phyloP scores from a whole-genome alignment of 352 stramenopile species.

The Phytopythium delawarense region DNA sequence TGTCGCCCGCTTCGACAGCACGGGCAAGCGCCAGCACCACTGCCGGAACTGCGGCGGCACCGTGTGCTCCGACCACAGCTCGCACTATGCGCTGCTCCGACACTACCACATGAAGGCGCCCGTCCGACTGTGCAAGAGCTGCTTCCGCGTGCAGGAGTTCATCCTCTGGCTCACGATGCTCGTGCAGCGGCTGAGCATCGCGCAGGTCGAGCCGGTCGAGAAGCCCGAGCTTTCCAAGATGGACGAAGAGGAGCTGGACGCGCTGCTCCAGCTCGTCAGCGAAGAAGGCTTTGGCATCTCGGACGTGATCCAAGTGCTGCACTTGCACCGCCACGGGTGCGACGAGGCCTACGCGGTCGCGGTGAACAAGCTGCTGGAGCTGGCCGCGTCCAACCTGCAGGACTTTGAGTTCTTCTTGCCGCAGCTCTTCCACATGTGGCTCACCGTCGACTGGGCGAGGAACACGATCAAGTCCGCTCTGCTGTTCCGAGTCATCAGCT shows the following conservation, averaged over 20 bases:
- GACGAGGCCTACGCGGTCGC: slow-evolving; percentile 70
- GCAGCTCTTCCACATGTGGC: slow-evolving; percentile 82
- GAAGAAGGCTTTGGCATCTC: slow-evolving; percentile 64
- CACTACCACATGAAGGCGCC: slow-evolving; percentile 62
- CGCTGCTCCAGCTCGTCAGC: slow-evolving; percentile 38
- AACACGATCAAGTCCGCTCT: slow-evolving; percentile 77
- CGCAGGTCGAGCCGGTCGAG: slow-evolving; percentile 34
- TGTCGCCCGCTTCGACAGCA: slow-evolving; percentile 65
- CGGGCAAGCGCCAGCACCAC: slow-evolving; percentile 75
- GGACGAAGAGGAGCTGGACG: slow-evolving; percentile 65
- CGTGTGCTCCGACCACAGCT: slow-evolving; percentile 80
- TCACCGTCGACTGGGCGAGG: slow-evolving; percentile 68
- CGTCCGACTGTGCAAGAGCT: slow-evolving; percentile 65
- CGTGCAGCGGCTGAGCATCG: slow-evolving; percentile 51
- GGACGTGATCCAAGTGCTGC: slow-evolving; percentile 77
- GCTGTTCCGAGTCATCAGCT: slow-evolving; percentile 69
- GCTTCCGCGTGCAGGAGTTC: slow-evolving; percentile 73
- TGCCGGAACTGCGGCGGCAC: slow-evolving; percentile 78
- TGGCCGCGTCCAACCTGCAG: slow-evolving; percentile 50
- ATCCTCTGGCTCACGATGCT: slow-evolving; percentile 64
- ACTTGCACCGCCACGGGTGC: slow-evolving; percentile 71
- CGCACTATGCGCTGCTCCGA: slow-evolving; percentile 54
- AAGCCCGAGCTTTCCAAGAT: slow-evolving; percentile 31
- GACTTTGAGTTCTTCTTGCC: slow-evolving; percentile 87
- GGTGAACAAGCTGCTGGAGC: slow-evolving; percentile 68